Evolutionary conservation across 225 moss, liverwort and hornwort species (phyloP).

Genomic region (Ulota crispa): DNA sequence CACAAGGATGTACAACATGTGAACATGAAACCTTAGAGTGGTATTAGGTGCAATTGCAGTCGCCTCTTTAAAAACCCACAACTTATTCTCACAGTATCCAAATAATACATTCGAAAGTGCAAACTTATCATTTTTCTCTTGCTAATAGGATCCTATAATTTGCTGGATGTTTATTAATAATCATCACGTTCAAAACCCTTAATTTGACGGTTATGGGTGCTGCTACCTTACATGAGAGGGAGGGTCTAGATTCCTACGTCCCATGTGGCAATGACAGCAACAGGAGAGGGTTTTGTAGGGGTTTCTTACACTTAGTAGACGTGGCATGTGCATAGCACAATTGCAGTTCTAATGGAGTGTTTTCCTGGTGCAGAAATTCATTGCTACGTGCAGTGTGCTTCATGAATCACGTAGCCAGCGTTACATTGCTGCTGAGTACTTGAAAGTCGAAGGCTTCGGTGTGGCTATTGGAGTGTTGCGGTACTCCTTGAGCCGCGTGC

Average conservation of each 20-base stretch:
- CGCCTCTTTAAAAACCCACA: no score
- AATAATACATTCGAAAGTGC: no score
- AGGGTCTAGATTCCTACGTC: background rate
- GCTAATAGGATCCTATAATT: no score
- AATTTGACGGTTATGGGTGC: no score
- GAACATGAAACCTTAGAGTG: no score
- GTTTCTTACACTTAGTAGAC: background rate
- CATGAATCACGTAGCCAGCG: slow-evolving; percentile 98
- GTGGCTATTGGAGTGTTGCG: slow-evolving; percentile 88
- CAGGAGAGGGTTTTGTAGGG: background rate
- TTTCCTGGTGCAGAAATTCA: slow-evolving; percentile 64
- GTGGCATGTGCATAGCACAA: background rate
- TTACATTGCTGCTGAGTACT: slow-evolving; percentile 88
- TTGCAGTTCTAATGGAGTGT: background rate
- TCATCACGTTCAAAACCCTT: no score
- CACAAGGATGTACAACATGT: no score
- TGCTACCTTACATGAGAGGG: no score
- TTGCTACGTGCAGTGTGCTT: slow-evolving; percentile 77
- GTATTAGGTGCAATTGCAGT: no score
- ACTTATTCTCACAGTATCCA: no score
- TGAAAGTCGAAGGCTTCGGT: slow-evolving; percentile 77
- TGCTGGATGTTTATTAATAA: no score
- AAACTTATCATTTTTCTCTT: no score
- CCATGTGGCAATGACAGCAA: background rate
- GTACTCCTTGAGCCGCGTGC: slow-evolving; percentile 84